A percentile compares a stretch with the other conserved stretches of the same genome.
phyloP scores from a whole-genome alignment of 306 rosid genomes.

The Begonia fuchsioides region DNA sequence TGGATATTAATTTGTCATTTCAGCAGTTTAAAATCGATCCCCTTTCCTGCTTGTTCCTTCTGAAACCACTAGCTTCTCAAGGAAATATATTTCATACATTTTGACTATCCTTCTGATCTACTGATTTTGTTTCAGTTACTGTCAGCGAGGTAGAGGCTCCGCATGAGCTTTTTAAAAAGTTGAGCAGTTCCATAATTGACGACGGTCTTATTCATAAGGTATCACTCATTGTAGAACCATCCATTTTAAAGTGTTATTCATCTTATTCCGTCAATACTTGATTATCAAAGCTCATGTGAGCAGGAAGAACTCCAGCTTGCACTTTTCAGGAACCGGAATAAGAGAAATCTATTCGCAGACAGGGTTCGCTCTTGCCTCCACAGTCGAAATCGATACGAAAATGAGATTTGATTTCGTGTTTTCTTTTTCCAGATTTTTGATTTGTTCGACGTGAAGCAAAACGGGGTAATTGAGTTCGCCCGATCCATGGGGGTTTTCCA shows the following conservation, averaged over 20 bases:
- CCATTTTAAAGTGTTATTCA: not conserved
- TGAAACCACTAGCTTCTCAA: too few species aligned
- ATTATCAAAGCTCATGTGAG: too few species aligned
- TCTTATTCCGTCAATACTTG: conserved; percentile 3
- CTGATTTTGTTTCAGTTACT: not conserved
- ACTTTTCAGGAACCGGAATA: conserved; percentile 50
- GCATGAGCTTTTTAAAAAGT: conserved; percentile 31
- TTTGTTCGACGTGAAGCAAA: conserved; percentile 60
- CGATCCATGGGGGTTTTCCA: conserved; percentile 69
- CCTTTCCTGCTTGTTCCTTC: too few species aligned
- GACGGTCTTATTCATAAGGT: conserved; percentile 13
- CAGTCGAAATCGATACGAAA: conserved; percentile 1
- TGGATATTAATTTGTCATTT: too few species aligned
- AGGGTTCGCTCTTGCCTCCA: conserved; percentile 29
- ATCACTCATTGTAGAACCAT: not conserved
- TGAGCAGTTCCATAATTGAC: conserved; percentile 39
- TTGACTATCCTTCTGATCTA: too few species aligned
- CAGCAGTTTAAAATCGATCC: too few species aligned
- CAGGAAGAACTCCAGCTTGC: conserved; percentile 94
- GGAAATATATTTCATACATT: too few species aligned
- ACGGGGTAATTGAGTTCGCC: conserved; percentile 77
- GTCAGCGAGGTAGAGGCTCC: conserved; percentile 46
- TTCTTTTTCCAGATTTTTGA: conserved; percentile 47
- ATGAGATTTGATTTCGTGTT: not conserved
- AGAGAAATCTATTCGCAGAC: conserved; percentile 65